Base-by-base conservation (phyloP, 1,284 basidiomycete species). In the Wolfiporia cocos region DNA sequence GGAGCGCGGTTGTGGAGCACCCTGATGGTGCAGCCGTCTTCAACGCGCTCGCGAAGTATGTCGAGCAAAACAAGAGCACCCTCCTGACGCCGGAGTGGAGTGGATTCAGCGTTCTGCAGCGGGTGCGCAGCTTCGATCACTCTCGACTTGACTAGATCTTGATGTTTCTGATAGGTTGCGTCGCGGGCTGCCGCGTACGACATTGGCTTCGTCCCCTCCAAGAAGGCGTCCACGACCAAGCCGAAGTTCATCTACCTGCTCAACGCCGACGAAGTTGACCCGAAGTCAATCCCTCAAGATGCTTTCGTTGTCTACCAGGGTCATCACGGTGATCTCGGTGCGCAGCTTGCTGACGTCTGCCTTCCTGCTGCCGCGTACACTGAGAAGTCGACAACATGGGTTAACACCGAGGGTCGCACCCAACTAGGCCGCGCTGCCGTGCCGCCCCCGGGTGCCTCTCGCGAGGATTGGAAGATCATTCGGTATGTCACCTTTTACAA, bases 241-340 rank as follows among this genome's bases (percentile, higher is more conserved):
- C 87, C 96, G 51, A 99, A 98, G 69, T 99, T 99, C 67, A 73
- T 99, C 58, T 98, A 97, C 70, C 81, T 99, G 42, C 81, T 99
- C 50, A 95, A 95, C 62, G 93, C 95, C 4, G 96, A 99, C 58
- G 94, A 98, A 61, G 69, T 99, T 44, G 80, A 93, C 58, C 87
- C 92, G 34, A 78, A 84, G 46, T 80, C 83, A n/a, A 96, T 99
- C 50, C 94, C 96, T 23, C 73, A 81, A 49, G 81, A 94, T 57
- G 93, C 95, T 1, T 99, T 99, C 59, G 95, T 99, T 34, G 95
- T 99, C 12, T 99, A 99, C 69, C 96, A 99, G 65, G 96, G 96
- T 34, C 95, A 98, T 67, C 95, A 99, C 62, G 96, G 96, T 62
- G 96, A 99, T 63, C 74, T 92, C 33, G 95, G 96, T 39, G 96